Evolutionary conservation across 805 yeast species (phyloP).

Genomic region (Zygoascus flipseniorum): DNA sequence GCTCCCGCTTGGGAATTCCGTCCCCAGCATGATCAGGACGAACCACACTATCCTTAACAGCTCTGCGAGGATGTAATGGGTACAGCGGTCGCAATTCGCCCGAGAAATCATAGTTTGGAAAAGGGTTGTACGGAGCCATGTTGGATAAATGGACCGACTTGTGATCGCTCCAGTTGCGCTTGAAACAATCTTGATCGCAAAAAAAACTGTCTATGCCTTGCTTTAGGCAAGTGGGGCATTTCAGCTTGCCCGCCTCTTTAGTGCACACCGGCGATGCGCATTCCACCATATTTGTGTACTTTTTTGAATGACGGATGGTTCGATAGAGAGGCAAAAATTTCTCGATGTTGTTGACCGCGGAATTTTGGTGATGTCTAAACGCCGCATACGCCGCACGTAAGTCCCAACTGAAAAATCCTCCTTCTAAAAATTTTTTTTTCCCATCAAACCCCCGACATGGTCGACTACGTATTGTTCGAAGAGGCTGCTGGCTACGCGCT

Average conservation of each 20-base stretch:
- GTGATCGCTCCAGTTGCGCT: constrained; percentile 47
- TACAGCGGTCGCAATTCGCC: constrained; percentile 73
- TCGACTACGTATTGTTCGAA: constrained; percentile 90
- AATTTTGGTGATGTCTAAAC: background rate
- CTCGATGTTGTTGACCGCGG: background rate
- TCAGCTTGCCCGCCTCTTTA: constrained; percentile 67
- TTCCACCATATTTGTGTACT: constrained; percentile 4
- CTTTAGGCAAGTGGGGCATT: constrained; percentile 90
- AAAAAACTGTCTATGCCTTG: constrained; percentile 53
- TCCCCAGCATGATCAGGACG: constrained; percentile 76
- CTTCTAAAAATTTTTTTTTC: background rate
- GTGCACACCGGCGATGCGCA: constrained; percentile 85
- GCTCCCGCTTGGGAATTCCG: constrained; percentile 77
- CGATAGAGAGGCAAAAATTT: background rate
- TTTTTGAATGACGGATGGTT: background rate
- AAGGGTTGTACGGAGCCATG: constrained; percentile 68
- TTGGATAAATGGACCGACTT: constrained; percentile 59
- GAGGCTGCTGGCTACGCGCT: constrained; percentile 98
- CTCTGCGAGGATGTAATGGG: constrained; percentile 68
- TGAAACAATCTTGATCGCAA: constrained; percentile 80
- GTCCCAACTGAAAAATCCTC: background rate
- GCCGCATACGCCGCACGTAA: background rate
- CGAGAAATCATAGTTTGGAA: constrained; percentile 65
- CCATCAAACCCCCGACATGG: constrained; percentile 23
- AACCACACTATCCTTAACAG: constrained; percentile 61